These are phyloP conservation scores for Phycomyces blakesleeanus DNA, from an alignment of 192 early-diverging fungal species.

Conservation along the genomic window DNA sequence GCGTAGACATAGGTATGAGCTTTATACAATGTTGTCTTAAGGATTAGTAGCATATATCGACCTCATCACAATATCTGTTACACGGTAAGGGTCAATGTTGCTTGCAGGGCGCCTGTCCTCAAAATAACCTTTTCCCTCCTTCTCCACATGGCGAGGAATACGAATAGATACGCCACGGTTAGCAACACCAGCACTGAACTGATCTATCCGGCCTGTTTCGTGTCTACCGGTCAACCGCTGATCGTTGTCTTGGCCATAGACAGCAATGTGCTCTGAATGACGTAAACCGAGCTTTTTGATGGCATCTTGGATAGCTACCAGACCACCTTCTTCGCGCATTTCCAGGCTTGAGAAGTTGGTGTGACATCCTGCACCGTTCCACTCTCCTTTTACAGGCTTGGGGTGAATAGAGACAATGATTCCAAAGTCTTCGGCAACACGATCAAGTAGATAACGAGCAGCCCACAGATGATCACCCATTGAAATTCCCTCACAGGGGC, in stretches of 20 bases:
- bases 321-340: constrained; percentile 49
- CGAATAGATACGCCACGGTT: constrained; percentile 56
- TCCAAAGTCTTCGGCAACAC: constrained; percentile 58
- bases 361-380: constrained; percentile 59
- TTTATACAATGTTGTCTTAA: constrained; percentile 4
- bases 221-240: constrained; percentile 50
- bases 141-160: constrained; percentile 53
- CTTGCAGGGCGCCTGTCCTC: constrained; percentile 55
- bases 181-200: constrained; percentile 50
- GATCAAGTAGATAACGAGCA: constrained; percentile 45
- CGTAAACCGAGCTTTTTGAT: constrained; percentile 45
- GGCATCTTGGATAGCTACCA: constrained; percentile 46
- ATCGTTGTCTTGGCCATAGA: constrained; percentile 57
- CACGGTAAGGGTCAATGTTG: constrained; percentile 55
- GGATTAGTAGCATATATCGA: constrained; percentile 28
- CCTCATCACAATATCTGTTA: constrained; percentile 46
- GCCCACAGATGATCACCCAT: constrained; percentile 58
- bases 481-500: constrained; percentile 51
- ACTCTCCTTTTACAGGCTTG: constrained; percentile 56
- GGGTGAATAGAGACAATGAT: constrained; percentile 52
- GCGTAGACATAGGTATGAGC: background rate
- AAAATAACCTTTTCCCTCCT: constrained; percentile 52
- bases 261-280: constrained; percentile 50
- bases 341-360: constrained; percentile 50
- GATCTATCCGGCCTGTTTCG: constrained; percentile 50